phyloP scores from a whole-genome alignment of 805 yeast species.

The Hanseniaspora lindneri region DNA sequence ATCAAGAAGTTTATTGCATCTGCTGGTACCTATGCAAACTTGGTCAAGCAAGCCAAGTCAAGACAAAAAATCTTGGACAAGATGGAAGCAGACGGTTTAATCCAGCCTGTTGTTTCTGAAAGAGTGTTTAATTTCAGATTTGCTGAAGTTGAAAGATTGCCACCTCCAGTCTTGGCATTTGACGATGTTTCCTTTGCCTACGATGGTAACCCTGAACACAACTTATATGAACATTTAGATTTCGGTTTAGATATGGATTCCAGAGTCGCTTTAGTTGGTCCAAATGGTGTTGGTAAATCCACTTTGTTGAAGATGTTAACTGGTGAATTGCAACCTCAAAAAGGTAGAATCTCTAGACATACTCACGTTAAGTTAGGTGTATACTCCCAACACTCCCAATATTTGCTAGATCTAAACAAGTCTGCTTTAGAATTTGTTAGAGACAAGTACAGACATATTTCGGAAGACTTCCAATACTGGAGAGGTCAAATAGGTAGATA shows the following conservation, averaged over 20 bases:
- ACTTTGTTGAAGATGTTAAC: conserved; percentile 93
- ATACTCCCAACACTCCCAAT: conserved; percentile 97
- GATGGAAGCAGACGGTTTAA: conserved; percentile 99
- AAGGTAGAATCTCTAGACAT: conserved; percentile 93
- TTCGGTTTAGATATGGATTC: conserved; percentile 99
- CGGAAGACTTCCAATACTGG: conserved; percentile 98
- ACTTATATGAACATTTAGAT: conserved; percentile 78
- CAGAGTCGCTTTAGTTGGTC: conserved; percentile 94
- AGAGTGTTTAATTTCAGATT: conserved; percentile 88
- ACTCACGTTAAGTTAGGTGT: conserved; percentile 97
- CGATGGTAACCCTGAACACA: conserved; percentile 69
- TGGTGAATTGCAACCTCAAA: conserved; percentile 79
- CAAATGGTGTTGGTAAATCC: conserved; percentile 98
- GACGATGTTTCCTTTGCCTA: conserved; percentile 91
- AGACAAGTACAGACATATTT: conserved; percentile 75
- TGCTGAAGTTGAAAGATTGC: conserved; percentile 91
- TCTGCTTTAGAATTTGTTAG: conserved; percentile 94
- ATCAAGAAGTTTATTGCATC: conserved; percentile 98
- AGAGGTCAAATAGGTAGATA: conserved; percentile 95
- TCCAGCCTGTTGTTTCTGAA: conserved; percentile 85
- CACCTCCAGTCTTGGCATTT: conserved; percentile 96
- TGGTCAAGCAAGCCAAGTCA: conserved; percentile 97
- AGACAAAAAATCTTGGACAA: conserved; percentile 98
- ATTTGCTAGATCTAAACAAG: conserved; percentile 90
- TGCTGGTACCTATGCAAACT: conserved; percentile 98